phyloP scores from a whole-genome alignment of 2,329 filamentous ascomycete genomes.

The Waltergamsia citrina region DNA sequence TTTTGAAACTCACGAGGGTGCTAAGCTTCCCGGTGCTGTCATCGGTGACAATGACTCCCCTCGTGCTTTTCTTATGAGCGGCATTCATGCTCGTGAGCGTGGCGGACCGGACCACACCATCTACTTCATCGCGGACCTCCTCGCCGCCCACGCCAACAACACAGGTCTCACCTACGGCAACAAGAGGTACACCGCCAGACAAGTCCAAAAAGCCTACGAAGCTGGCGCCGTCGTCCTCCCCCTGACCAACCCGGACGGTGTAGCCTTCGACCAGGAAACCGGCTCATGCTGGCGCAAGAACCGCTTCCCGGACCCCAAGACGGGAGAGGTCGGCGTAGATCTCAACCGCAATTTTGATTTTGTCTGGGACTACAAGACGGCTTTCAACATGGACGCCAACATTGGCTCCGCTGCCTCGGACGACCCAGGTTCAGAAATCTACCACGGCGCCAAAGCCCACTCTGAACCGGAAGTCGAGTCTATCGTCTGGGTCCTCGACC shows the following conservation, averaged over 20 bases:
- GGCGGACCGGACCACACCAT: slow-evolving; percentile 46
- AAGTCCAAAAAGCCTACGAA: slow-evolving; percentile 40
- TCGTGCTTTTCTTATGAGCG: slow-evolving; percentile 41
- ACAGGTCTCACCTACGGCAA: slow-evolving; percentile 41
- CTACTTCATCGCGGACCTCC: slow-evolving; percentile 48
- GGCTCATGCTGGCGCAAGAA: slow-evolving; percentile 47
- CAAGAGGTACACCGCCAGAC: slow-evolving; percentile 37
- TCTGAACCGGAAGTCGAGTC: slow-evolving; percentile 49
- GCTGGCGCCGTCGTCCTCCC: slow-evolving; percentile 44
- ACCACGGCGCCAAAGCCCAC: slow-evolving; percentile 37
- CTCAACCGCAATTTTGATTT: slow-evolving; percentile 50
- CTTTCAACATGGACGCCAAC: slow-evolving; percentile 24
- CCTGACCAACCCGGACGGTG: slow-evolving; percentile 44
- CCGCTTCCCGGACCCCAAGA: slow-evolving; percentile 33
- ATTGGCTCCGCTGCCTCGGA: slow-evolving; percentile 23
- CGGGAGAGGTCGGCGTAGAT: slow-evolving; percentile 33
- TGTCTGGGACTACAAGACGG: slow-evolving; percentile 40
- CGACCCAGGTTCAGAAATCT: slow-evolving; percentile 33
- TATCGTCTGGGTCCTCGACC: slow-evolving; percentile 41
- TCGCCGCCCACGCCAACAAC: slow-evolving; percentile 38
- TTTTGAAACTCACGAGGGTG: slow-evolving; percentile 31
- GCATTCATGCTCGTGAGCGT: slow-evolving; percentile 48
- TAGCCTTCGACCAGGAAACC: slow-evolving; percentile 38
- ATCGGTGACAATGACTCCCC: slow-evolving; percentile 35
- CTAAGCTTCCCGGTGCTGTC: slow-evolving; percentile 26